phyloP scores from a whole-genome alignment of 495 filamentous ascomycete species.

The Aspergillus indologenus region DNA sequence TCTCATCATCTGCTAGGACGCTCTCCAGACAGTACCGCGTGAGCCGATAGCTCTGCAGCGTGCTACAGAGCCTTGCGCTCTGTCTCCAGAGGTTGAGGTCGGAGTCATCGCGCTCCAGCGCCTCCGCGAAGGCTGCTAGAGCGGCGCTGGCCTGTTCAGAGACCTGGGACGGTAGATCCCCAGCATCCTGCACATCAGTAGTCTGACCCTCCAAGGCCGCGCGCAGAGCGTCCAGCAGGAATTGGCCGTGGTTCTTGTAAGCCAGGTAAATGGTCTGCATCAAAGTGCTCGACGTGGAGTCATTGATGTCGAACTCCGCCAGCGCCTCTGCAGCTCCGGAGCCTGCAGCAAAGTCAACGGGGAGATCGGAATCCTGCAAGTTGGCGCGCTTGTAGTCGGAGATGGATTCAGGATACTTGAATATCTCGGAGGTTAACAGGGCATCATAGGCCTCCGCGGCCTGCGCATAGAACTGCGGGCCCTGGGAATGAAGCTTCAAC shows the following conservation, averaged over 20 bases:
- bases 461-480: slow-evolving; percentile 68
- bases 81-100: slow-evolving; percentile 94
- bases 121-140: slow-evolving; percentile 65
- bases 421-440: slow-evolving; percentile 89
- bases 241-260: slow-evolving; percentile 94
- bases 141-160: slow-evolving; percentile 29
- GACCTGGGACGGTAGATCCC: slow-evolving; percentile 31
- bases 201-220: slow-evolving; percentile 26
- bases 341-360: slow-evolving; percentile 35
- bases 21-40: slow-evolving; percentile 88
- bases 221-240: slow-evolving; percentile 72
- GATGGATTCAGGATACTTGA: slow-evolving; percentile 79
- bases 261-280: slow-evolving; percentile 88
- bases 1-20: slow-evolving; percentile 81
- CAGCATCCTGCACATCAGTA: slow-evolving; percentile 33
- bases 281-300: slow-evolving; percentile 72
- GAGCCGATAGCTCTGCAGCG: slow-evolving; percentile 72
- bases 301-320: slow-evolving; percentile 45
- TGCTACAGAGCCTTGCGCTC: slow-evolving; percentile 70
- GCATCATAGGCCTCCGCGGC: slow-evolving; percentile 79
- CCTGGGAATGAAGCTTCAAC: slow-evolving; percentile 87
- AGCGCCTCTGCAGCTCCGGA: slow-evolving; percentile 44
- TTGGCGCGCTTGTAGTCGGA: slow-evolving; percentile 71
- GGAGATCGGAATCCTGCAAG: slow-evolving; percentile 53
- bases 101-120: slow-evolving; percentile 84